Conservation (phyloP, 1,284 basidiomycete species). For the Ceratobasidium sp. region DNA sequence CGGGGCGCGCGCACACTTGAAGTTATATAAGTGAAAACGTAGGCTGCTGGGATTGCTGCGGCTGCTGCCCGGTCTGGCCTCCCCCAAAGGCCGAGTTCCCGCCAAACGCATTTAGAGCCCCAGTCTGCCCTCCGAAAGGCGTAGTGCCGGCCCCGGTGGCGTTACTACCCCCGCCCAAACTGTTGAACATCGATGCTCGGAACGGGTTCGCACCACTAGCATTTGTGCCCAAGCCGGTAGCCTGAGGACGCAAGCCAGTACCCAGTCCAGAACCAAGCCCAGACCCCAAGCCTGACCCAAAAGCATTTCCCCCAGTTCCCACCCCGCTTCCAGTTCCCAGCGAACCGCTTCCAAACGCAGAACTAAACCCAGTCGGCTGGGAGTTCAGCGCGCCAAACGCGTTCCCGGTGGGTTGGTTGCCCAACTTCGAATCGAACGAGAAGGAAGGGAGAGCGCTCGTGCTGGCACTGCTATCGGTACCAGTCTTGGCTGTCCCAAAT, state of each 20-base stretch:
- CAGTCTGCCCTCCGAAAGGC: not conserved
- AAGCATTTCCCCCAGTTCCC: conserved; percentile 46
- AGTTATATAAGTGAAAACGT: conserved; percentile 32
- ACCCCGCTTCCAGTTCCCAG: conserved; percentile 42
- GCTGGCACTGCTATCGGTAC: not conserved
- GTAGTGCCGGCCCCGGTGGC: conserved; percentile 10
- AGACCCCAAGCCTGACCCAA: conserved; percentile 47
- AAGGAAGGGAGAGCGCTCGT: conserved; percentile 13
- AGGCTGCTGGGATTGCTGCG: conserved; percentile 36
- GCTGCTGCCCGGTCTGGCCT: conserved; percentile 31
- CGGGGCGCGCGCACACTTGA: not conserved
- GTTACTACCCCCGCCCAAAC: conserved; percentile 16
- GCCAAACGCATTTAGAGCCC: conserved; percentile 25
- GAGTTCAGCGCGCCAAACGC: conserved; percentile 46
- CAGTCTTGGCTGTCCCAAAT: conserved; percentile 8
- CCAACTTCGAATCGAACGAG: not conserved
- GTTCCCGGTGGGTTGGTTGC: conserved; percentile 9
- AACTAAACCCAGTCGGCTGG: conserved; percentile 52
- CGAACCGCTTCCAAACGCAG: no score
- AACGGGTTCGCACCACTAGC: conserved; percentile 74
- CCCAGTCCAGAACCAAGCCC: not conserved
- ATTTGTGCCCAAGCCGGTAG: conserved; percentile 58
- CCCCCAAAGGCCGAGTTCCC: conserved; percentile 30
- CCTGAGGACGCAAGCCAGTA: conserved; percentile 67
- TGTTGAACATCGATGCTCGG: conserved; percentile 65